phyloP scores from a whole-genome alignment of 2,329 filamentous ascomycete species.

The Ceratocystis colombiana region DNA sequence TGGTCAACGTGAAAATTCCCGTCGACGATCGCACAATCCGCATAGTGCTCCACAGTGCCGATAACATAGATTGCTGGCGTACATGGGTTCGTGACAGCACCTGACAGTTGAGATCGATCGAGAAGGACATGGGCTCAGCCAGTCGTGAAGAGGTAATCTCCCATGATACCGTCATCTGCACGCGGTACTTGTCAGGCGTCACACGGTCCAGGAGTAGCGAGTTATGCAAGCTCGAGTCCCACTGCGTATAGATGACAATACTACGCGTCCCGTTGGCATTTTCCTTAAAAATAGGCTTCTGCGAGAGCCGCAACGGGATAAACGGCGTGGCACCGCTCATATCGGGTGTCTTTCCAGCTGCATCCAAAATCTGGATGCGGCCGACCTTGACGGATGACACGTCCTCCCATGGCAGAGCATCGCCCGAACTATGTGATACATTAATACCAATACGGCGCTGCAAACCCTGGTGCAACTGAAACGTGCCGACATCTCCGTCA shows the following conservation, averaged over 20 bases:
- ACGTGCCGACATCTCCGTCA: slow-evolving; percentile 77
- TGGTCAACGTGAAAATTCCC: slow-evolving; percentile 72
- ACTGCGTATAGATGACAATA: slow-evolving; percentile 80
- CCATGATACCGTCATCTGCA: slow-evolving; percentile 81
- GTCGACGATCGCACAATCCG: slow-evolving; percentile 80
- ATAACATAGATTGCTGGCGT: slow-evolving; percentile 76
- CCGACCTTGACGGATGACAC: slow-evolving; percentile 68
- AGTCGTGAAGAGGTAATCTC: slow-evolving; percentile 74
- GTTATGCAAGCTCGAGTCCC: slow-evolving; percentile 89
- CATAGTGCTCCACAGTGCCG: slow-evolving; percentile 73
- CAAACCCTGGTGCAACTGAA: slow-evolving; percentile 88
- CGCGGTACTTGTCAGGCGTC: slow-evolving; percentile 83
- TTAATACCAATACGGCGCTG: slow-evolving; percentile 81
- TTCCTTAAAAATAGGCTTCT: slow-evolving; percentile 67
- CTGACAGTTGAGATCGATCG: slow-evolving; percentile 69
- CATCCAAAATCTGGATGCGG: slow-evolving; percentile 71
- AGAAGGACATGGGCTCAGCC: slow-evolving; percentile 80
- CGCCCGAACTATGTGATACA: slow-evolving; percentile 82
- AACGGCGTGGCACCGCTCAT: slow-evolving; percentile 55
- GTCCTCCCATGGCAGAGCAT: slow-evolving; percentile 79
- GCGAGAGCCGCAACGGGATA: slow-evolving; percentile 64
- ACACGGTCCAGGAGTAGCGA: slow-evolving; percentile 89
- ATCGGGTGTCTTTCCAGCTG: slow-evolving; percentile 73
- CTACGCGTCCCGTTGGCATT: slow-evolving; percentile 86
- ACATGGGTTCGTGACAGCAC: slow-evolving; percentile 76